Evolutionary conservation across 208 protist species (phyloP), one percentile per base, ranked within the genome.

Genomic region (Trypanosomatidae sp.): DNA sequence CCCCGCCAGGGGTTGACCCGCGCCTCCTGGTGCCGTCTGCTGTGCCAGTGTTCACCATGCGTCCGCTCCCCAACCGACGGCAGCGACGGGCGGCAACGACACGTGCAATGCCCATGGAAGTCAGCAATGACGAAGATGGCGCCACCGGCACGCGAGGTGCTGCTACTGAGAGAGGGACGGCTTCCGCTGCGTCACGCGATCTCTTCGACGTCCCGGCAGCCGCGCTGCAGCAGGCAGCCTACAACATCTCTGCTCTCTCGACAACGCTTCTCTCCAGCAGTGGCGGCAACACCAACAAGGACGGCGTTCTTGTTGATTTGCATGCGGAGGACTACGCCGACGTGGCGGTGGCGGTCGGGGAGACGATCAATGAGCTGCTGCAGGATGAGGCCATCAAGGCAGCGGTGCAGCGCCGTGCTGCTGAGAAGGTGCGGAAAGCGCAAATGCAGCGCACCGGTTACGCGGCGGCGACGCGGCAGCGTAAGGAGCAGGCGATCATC

Each of bases 321-420:
- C 62, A n/a, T 5, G 76, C 65, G 28, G 74, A 77, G 58, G 67
- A 79, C 8, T 96, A 90, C 66, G 36, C 73, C 13, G 82, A 90
- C 44, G 66, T 87, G 13, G 86, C 85, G 25, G 15, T 47, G 25
- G 73, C 75, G 0, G 91, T 94, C 19, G 43, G 77, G 3, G 82
- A 89, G 12, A 87, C 91, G 1, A 67, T 93, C 28, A 59, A 62
- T 52, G 91, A 96, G 68, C 82, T 96, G 36, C 71, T 96, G 28
- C 58, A 77, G 3, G 91, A 96, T 41, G 74, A 79, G 47, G 56
- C 77, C 3, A 88, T 96, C 49, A 80, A 84, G 10, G 79, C 83
- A 0, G 87, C 91, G 0, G 77, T 96, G 33, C 69, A 85, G 68
- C 89, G 89, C 19, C 87, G 91, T 10, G 84, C 89, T 5, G 71